Conservation (phyloP, 495 filamentous ascomycete genomes). For the Podospora conica region DNA sequence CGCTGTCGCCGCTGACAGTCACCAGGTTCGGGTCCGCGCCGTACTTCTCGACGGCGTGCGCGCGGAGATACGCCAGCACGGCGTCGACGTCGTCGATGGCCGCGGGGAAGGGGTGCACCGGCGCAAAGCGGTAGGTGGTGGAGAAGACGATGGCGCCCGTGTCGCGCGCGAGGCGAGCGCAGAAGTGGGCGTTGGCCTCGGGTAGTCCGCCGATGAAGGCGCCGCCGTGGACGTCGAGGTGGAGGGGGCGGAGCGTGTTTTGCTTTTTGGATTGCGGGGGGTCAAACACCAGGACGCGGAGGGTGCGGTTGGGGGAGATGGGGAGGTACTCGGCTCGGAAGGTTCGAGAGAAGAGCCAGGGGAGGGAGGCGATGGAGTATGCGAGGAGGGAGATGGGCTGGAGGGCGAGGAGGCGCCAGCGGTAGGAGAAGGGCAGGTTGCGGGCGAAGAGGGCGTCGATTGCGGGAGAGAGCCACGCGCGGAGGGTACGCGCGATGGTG, state of each 20-base stretch:
- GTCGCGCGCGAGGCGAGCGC: slow-evolving; percentile 15
- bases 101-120: slow-evolving; percentile 15
- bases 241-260: slow-evolving; percentile 21
- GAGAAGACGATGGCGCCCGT: slow-evolving; percentile 31
- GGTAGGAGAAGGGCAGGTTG: slow-evolving; percentile 6
- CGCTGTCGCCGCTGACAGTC: slow-evolving; percentile 27
- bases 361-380: not conserved
- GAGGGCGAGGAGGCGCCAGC: slow-evolving; percentile 13
- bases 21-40: slow-evolving; percentile 24
- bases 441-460: slow-evolving; percentile 10
- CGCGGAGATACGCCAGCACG: slow-evolving; percentile 20
- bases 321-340: slow-evolving; percentile 12
- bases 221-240: slow-evolving; percentile 32
- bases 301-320: slow-evolving; percentile 1
- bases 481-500: not conserved
- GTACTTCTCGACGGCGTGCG: slow-evolving; percentile 19
- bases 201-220: slow-evolving; percentile 31
- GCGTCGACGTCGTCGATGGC: slow-evolving; percentile 27
- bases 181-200: slow-evolving; percentile 24
- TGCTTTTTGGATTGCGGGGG: not conserved
- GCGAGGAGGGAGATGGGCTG: slow-evolving; percentile 9
- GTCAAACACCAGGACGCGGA: slow-evolving; percentile 12
- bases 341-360: slow-evolving; percentile 7
- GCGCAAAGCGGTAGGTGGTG: slow-evolving; percentile 15
- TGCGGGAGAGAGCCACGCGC: slow-evolving; percentile 1